Base-by-base conservation (phyloP, 495 filamentous ascomycete species). In the Penicillium tannophilum region DNA sequence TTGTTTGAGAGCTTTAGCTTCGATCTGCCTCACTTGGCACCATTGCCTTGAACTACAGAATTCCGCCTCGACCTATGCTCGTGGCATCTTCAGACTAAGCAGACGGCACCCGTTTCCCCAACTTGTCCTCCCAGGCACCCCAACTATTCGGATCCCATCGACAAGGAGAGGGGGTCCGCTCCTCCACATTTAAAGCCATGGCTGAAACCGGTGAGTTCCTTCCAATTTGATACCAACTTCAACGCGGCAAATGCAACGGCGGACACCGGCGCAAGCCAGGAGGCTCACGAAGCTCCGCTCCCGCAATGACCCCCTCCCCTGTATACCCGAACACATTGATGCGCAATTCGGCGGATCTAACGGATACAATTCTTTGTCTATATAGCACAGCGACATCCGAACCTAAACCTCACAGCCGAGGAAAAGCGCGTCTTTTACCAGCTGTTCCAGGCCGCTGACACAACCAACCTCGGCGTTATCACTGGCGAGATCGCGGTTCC, bases 401-500 rank as follows among this genome's bases (percentile, higher is more conserved):
- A 88, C 71, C 84, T 98, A 61, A 92, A 95, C 76, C 86, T 98
- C 60, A 92, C 89, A 17, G 78, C 87, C 11, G 92, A 98, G 61
- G 94, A 98, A 79, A 96, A 95, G 78, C 89, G 91, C 65, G 86
- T 89, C 39, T 98, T 94, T 72, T 90, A 88, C 41, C 90, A 93
- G 74, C 85, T 98, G 50, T 98, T 98, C 72, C 83, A 86, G 69
- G 84, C 88, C 58, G 94, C 94, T 41, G 95, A 98, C 68, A 87
- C 86, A 30, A 94, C 96, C 58, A 87, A 82, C 66, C 84, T 96
- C 19, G 91, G 92, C n/a, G 91, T 97, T 48, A 90, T 98, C 12
- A 97, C 93, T 14, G 94, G 95, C 63, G 94, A 98, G 72, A 81
- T 96, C 54, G 94, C 94, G 8, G 95, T 98, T 64, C 92, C 93